Conservation (phyloP, 2,329 filamentous ascomycete species). For the Cryphonectria naterciae region DNA sequence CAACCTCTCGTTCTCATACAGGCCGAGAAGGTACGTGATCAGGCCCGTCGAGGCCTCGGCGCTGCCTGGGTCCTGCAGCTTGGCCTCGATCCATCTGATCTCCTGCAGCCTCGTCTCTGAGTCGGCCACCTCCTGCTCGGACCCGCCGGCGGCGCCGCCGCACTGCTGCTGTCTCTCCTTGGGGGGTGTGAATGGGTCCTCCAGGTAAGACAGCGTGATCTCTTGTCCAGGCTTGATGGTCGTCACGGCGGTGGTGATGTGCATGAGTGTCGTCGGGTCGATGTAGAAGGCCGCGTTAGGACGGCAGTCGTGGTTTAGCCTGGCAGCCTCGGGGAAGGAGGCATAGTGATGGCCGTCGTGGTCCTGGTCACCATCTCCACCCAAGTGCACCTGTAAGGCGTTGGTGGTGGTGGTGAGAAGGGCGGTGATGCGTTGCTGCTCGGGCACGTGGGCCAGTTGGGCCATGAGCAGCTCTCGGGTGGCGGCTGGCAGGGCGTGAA, state of each 20-base stretch:
- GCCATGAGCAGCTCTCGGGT: constrained; percentile 15
- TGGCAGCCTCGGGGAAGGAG: constrained; percentile 41
- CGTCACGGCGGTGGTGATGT: constrained; percentile 42
- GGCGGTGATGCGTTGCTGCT: constrained; percentile 31
- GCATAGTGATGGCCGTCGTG: constrained; percentile 40
- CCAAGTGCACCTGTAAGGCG: constrained; percentile 41
- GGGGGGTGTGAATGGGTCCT: constrained; percentile 36
- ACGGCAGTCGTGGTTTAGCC: constrained; percentile 46
- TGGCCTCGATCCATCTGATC: constrained; percentile 36
- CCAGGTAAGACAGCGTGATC: constrained; percentile 44
- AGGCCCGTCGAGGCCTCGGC: constrained; percentile 36
- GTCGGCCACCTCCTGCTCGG: constrained; percentile 28
- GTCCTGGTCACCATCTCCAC: constrained; percentile 30
- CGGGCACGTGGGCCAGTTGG: constrained; percentile 38
- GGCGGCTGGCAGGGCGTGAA: constrained; percentile 12
- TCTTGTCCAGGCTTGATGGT: constrained; percentile 43
- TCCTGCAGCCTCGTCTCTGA: constrained; percentile 41
- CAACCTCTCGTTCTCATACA: constrained; percentile 42
- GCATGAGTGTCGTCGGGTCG: constrained; percentile 41
- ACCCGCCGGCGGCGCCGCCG: constrained; percentile 35
- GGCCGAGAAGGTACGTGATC: constrained; percentile 35
- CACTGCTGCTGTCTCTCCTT: constrained; percentile 37
- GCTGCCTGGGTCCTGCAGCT: constrained; percentile 33
- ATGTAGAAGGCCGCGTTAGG: constrained; percentile 44
- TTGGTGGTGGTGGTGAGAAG: constrained; percentile 43